These are phyloP conservation scores for Hagleromyces aurorensis DNA, from an alignment of 805 yeast genomes.

Conservation along the genomic window DNA sequence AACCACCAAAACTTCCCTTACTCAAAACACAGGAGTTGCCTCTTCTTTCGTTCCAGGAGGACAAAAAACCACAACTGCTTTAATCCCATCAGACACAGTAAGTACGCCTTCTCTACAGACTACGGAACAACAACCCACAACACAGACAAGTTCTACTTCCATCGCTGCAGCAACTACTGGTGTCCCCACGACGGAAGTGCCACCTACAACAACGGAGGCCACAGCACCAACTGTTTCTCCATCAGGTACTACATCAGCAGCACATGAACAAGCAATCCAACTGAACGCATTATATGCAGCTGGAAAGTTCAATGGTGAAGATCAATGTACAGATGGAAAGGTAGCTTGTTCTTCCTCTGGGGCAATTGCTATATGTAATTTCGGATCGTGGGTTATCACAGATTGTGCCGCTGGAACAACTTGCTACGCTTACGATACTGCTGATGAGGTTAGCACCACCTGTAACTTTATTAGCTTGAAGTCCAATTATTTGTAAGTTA, in stretches of 20 bases:
- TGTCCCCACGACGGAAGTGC: conserved; percentile 1
- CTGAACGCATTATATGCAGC: conserved; percentile 37
- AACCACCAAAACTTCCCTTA: no score
- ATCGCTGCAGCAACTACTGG: conserved; percentile 4
- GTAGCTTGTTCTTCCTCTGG: conserved; percentile 46
- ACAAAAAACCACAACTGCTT: no score
- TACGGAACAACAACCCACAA: no score
- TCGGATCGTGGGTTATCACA: conserved; percentile 47
- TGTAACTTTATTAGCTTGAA: conserved; percentile 39
- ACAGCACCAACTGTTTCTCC: conserved; percentile 13
- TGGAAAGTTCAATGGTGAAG: conserved; percentile 38
- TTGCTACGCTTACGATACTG: conserved; percentile 45
- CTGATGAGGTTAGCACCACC: conserved; percentile 38
- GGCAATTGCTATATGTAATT: conserved; percentile 45
- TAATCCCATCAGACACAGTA: no score
- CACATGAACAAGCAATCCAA: conserved; percentile 37
- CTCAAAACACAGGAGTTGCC: no score
- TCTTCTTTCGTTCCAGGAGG: no score
- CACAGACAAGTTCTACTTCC: no score
- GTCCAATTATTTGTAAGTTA: conserved; percentile 27
- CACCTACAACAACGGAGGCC: conserved; percentile 8
- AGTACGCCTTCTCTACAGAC: no score
- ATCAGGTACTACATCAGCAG: conserved; percentile 27
- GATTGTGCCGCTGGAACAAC: conserved; percentile 57
- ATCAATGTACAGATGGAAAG: conserved; percentile 42